Evolutionary conservation across 1,284 basidiomycete genomes (phyloP), one percentile per base, ranked within the genome.

Genomic region (Ceratorhiza oryzae-sativae): DNA sequence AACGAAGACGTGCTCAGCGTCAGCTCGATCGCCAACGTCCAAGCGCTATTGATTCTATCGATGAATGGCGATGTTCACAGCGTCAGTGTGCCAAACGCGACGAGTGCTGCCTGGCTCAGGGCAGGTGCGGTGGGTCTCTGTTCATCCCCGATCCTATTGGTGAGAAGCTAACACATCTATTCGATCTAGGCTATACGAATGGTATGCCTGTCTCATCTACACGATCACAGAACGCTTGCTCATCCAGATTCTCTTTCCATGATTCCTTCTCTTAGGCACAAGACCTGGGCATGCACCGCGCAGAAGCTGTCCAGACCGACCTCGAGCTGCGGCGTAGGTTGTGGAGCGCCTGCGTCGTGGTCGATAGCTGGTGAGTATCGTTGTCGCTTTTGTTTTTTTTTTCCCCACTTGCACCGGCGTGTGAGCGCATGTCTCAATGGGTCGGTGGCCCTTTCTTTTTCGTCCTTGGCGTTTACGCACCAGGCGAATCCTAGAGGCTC

Each of bases 261-360:
- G 32, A 18, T 18, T 42, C 10, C 27, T 15, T 20, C 56, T 63
- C n/a, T 75, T 15, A 93, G 92, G 95, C 94, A 1, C 95, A 98
- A 82, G 94, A 97, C 79, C 84, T 98, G 18, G 95, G 95, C 2
- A 82, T 97, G 68, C 95, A 97, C 79, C 87, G 95, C 27, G 93
- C 92, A 56, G 90, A 93, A 79, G 87, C 90, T 1, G 87, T 91
- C 39, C 91, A 90, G 76, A 88, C 90, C 77, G 85, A 88, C 75
- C 87, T 96, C 71, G 94, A 95, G 79, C 83, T 94, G 58, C 84
- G 93, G 71, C 86, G 95, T 72, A 86, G 95, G 68, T 83, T 97
- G 39, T 98, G 95, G 95, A 92, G 90, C 18, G 89, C 89, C 36
- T 97, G 94, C 81, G 88, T 97, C 62, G 93, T 97, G 76, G 89